Evolutionary conservation across 768 basidiomycete species (phyloP).

Genomic region (Ephemerocybe angulata): DNA sequence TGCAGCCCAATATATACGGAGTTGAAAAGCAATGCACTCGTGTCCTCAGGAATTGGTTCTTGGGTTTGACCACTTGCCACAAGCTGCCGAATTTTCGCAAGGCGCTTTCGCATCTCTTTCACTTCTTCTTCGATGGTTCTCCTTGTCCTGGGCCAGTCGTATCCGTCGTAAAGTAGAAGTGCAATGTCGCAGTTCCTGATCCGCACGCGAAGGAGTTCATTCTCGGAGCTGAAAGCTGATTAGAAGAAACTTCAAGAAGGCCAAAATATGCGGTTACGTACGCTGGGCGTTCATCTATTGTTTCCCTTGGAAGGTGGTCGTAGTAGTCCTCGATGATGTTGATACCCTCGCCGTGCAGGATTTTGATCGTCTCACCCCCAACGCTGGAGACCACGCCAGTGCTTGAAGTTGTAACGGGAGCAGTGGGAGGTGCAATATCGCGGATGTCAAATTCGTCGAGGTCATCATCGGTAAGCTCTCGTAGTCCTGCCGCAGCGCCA

Average conservation of each 20-base stretch:
- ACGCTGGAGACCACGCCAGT: slow-evolving; percentile 53
- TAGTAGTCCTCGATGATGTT: slow-evolving; percentile 72
- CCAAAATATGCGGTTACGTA: slow-evolving; percentile 28
- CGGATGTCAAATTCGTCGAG: slow-evolving; percentile 61
- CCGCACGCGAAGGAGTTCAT: slow-evolving; percentile 50
- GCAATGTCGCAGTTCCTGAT: slow-evolving; percentile 60
- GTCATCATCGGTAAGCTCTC: slow-evolving; percentile 70
- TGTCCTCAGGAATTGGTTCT: slow-evolving; percentile 69
- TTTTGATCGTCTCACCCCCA: slow-evolving; percentile 83
- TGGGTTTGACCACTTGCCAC: slow-evolving; percentile 86
- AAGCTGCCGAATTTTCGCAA: slow-evolving; percentile 88
- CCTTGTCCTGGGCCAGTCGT: slow-evolving; percentile 88
- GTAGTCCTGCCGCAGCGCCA: slow-evolving; percentile 71
- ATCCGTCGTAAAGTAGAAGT: slow-evolving; percentile 85
- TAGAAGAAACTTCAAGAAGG: not conserved
- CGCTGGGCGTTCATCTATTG: slow-evolving; percentile 42
- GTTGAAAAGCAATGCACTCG: slow-evolving; percentile 82
- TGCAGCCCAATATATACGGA: slow-evolving; percentile 93
- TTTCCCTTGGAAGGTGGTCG: slow-evolving; percentile 57
- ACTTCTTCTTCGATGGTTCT: slow-evolving; percentile 84
- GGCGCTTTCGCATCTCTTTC: slow-evolving; percentile 78
- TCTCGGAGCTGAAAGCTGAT: slow-evolving; percentile 11
- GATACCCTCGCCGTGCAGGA: slow-evolving; percentile 64
- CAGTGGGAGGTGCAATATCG: slow-evolving; percentile 23
- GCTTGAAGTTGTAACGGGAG: slow-evolving; percentile 23